Conservation (phyloP, 768 basidiomycete genomes). For the Pleurotus cornucopiae region DNA sequence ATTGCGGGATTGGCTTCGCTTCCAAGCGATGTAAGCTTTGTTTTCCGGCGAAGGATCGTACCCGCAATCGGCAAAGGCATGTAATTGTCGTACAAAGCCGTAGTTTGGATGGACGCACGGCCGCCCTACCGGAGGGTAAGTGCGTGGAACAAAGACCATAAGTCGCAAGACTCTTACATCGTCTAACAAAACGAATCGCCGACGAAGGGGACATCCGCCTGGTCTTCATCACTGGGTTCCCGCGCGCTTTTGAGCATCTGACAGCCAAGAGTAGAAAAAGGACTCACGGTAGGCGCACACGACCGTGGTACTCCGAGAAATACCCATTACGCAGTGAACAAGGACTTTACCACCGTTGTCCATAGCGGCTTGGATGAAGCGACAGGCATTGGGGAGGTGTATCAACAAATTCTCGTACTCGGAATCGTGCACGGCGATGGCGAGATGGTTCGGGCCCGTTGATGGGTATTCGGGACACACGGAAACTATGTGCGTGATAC, state of each 20-base stretch:
- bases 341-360: slow-evolving; percentile 50
- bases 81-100: slow-evolving; percentile 57
- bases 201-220: slow-evolving; percentile 33
- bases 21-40: slow-evolving; percentile 53
- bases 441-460: slow-evolving; percentile 33
- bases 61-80: slow-evolving; percentile 47
- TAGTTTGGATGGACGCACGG: slow-evolving; percentile 42
- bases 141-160: slow-evolving; percentile 9
- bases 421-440: slow-evolving; percentile 37
- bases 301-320: slow-evolving; percentile 64
- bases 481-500: slow-evolving; percentile 53
- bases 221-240: slow-evolving; percentile 44
- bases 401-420: slow-evolving; percentile 56
- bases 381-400: slow-evolving; percentile 54
- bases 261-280: slow-evolving; percentile 2
- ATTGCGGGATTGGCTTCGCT: slow-evolving; percentile 47
- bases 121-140: slow-evolving; percentile 23
- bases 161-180: slow-evolving; percentile 30
- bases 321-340: slow-evolving; percentile 72
- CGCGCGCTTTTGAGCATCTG: not conserved
- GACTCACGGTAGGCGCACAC: slow-evolving; percentile 52
- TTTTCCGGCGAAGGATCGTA: slow-evolving; percentile 40
- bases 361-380: slow-evolving; percentile 61
- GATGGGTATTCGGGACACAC: slow-evolving; percentile 54
- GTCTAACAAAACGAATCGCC: slow-evolving; percentile 46